Base-by-base conservation (phyloP, 371 early-diverging fungal genomes). In the Actinomortierella wolfii region DNA sequence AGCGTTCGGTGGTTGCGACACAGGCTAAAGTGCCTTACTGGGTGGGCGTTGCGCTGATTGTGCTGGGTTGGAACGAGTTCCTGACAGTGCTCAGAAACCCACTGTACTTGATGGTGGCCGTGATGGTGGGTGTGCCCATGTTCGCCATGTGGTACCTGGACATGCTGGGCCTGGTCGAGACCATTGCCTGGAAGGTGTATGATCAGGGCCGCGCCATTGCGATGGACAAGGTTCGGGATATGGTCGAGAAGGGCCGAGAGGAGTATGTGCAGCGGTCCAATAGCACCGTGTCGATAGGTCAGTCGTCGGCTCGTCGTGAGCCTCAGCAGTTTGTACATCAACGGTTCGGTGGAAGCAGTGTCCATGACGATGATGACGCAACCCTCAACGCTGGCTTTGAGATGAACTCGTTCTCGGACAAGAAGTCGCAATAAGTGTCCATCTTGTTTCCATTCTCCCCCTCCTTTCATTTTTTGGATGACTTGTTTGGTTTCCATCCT, bases 61-160 rank as follows among this genome's bases (percentile, higher is more conserved):
- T 89, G 24, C 76, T 97, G 14, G 97, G 97, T 18, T 97, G 95
- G 94, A 97, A 97, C 69, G 97, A 97, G 75, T 88, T 94, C 40
- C 85, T 92, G 81, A 63, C 90, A 0, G 82, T 97, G 17, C 63
- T 97, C 57, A 82, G 79, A 46, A 94, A 87, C 63, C 97, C 97
- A 11, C 24, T 95, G 20, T 94, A 92, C 55, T 64, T 96, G 52
- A 62, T 89, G 28, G 65, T 92, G 14, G 75, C 81, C 24, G 76
- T 86, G 0, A 67, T 87, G 55, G 59, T 85, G 21, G 89, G 84
- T 29, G 75, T 78, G 9, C 62, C 78, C 2, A 80, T 78, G 40
- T 81, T 81, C 40, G 80, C 86, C 2, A 70, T 92, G 45, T 87
- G 86, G 61, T 79, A 80, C 28, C 76, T 92, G 51, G 85, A 89